Conservation (phyloP, 1,284 basidiomycete species). For the Boletus calvinii region DNA sequence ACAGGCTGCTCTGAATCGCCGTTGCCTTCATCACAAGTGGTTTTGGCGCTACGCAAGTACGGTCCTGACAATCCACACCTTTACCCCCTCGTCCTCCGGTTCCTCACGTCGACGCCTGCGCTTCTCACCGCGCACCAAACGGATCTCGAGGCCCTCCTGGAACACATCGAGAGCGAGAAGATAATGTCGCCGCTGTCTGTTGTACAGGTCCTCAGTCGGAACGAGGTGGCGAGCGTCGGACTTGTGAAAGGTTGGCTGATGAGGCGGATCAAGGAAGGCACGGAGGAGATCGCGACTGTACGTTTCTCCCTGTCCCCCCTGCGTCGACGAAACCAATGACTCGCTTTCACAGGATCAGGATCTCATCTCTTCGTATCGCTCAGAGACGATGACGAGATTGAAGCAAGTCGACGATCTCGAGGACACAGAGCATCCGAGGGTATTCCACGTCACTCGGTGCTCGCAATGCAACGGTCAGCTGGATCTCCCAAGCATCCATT, state of each 20-base stretch:
- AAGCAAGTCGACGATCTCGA: conserved; percentile 81
- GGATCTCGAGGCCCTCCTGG: conserved; percentile 72
- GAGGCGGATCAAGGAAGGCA: conserved; percentile 69
- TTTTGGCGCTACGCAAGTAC: conserved; percentile 72
- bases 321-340: not conserved
- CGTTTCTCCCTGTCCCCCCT: conserved; percentile 29
- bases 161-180: conserved; percentile 73
- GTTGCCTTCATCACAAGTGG: conserved; percentile 59
- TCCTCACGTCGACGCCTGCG: conserved; percentile 79
- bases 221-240: conserved; percentile 86
- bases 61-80: conserved; percentile 71
- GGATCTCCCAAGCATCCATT: conserved; percentile 92
- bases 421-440: conserved; percentile 72
- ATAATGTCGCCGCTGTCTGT: conserved; percentile 89
- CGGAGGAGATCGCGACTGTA: conserved; percentile 79
- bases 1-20: conserved; percentile 25
- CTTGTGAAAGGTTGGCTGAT: conserved; percentile 89
- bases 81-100: conserved; percentile 88
- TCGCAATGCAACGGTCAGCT: conserved; percentile 85
- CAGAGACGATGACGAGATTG: conserved; percentile 80
- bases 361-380: conserved; percentile 82
- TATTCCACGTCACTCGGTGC: conserved; percentile 94
- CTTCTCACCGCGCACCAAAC: conserved; percentile 66
- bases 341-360: conserved; percentile 67
- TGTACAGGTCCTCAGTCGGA: conserved; percentile 84